Conservation (phyloP, 768 basidiomycete genomes). For the Phlebiopsis flavidoalba region DNA sequence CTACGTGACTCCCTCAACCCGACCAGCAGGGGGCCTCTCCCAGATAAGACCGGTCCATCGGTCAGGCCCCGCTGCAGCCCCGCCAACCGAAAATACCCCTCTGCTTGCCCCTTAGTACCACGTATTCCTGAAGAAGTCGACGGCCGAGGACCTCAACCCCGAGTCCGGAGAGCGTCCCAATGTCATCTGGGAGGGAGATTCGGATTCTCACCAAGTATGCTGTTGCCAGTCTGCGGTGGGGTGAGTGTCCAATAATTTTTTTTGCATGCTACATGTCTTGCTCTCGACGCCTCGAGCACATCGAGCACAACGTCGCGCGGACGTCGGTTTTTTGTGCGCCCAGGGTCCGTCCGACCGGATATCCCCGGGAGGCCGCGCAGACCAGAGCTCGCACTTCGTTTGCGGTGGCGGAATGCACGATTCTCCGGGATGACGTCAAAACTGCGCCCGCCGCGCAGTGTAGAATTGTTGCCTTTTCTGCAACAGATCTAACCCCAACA, state of each 20-base stretch:
- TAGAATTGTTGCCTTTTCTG: neutral
- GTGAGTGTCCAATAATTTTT: conserved; percentile 36
- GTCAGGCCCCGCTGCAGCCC: conserved; percentile 17
- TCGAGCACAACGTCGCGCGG: neutral
- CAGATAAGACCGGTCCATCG: conserved; percentile 20
- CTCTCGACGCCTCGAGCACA: neutral
- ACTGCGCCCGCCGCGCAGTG: neutral
- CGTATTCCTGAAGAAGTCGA: conserved; percentile 51
- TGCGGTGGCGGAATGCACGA: neutral
- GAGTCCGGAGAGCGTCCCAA: conserved; percentile 24
- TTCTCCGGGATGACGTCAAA: neutral
- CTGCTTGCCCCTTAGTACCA: conserved; percentile 49
- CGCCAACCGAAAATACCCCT: conserved; percentile 48
- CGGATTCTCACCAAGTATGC: conserved; percentile 57
- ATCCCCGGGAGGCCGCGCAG: neutral
- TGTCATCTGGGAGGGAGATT: conserved; percentile 55
- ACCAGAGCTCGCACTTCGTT: neutral
- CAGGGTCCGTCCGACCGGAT: neutral
- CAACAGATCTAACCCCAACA: neutral
- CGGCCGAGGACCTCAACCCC: conserved; percentile 25
- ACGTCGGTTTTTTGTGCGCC: neutral
- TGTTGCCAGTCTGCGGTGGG: conserved; percentile 66
- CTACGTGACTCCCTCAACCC: conserved; percentile 35
- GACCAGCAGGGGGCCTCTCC: conserved; percentile 26
- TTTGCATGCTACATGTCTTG: neutral